Conservation (phyloP, 768 basidiomycete genomes). For the Ramaria rubella region DNA sequence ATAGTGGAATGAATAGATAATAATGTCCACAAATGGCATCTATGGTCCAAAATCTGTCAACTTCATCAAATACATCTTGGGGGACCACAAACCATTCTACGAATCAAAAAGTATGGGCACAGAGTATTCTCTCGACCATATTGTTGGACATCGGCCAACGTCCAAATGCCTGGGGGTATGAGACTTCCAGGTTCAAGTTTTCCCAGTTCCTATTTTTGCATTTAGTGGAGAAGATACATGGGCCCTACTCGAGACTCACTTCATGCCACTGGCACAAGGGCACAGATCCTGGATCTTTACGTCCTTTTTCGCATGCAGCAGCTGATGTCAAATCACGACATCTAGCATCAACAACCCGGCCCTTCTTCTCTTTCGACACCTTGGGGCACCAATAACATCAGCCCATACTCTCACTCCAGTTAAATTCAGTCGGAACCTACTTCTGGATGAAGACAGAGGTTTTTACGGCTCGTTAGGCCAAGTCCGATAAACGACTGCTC, state of each 20-base stretch:
- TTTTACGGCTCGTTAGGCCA: slow-evolving; percentile 92
- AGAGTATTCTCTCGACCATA: slow-evolving; percentile 79
- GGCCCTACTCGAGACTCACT: slow-evolving; percentile 37
- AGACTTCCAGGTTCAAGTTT: slow-evolving; percentile 74
- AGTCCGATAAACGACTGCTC: slow-evolving; percentile 82
- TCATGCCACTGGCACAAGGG: slow-evolving; percentile 95
- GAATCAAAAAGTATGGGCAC: slow-evolving; percentile 95
- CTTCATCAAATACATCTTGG: not conserved
- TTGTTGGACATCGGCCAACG: slow-evolving; percentile 85
- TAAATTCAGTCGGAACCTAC: slow-evolving; percentile 33
- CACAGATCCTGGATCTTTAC: slow-evolving; percentile 81
- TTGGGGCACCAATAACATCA: slow-evolving; percentile 27
- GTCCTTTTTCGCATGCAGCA: slow-evolving; percentile 72
- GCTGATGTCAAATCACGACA: slow-evolving; percentile 93
- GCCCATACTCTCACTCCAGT: not conserved
- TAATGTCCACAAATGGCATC: slow-evolving; percentile 93
- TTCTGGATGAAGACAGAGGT: slow-evolving; percentile 92
- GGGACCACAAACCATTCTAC: slow-evolving; percentile 73
- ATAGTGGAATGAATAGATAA: slow-evolving; percentile 99
- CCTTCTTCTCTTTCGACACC: slow-evolving; percentile 98
- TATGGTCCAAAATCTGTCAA: slow-evolving; percentile 35
- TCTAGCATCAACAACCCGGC: slow-evolving; percentile 91
- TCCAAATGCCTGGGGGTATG: slow-evolving; percentile 85
- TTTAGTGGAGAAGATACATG: not conserved
- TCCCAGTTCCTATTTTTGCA: slow-evolving; percentile 64